Base-by-base conservation (phyloP, 2,329 filamentous ascomycete species). In the Aschersonia sp. region DNA sequence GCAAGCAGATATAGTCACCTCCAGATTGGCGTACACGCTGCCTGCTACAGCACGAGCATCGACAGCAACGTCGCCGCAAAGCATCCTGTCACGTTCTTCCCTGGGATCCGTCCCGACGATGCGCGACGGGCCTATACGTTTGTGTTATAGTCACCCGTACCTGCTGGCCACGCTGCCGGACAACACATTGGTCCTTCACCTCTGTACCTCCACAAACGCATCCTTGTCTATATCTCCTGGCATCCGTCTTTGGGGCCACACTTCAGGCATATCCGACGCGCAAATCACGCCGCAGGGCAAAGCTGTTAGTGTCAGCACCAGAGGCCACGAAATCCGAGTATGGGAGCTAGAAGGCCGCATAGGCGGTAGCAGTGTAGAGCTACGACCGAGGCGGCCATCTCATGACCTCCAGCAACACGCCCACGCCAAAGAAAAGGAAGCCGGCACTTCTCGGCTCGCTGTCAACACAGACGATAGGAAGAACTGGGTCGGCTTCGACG, bases 211-310 rank as follows among this genome's bases (percentile, higher is more conserved):
- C 0, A 86, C 77, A 3, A 67, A 77, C 1, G 73, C 77, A 0
- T 67, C 71, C 0, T 71, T 95, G 2, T 77, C 75, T 1, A 81
- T 96, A 48, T 83, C 84, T 40, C 68, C 79, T 0, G 86, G 85
- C 1, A 82, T 81, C 53, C 76, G 87, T 31, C 75, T 96, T 5
- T 95, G 87, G 85, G 89, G 89, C 5, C 89, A 95, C 59, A 95
- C 89, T 0, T 94, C 89, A 2, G 86, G 85, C 3, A 87, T 96
- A 35, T 87, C 85, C 45, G 83, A 86, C 32, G 88, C 86, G 5
- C 83, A 94, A 57, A 86, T 95, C 48, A 89, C 85, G 20, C 78
- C 84, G 43, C 78, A 85, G 40, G 89, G 89, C 20, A 94, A 89
- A 63, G 89, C 89, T 0, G 85, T 96, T 4, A 94, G 87, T n/a